Base-by-base conservation (phyloP, 257 asterid genomes). In the Nicotiana otophora region DNA sequence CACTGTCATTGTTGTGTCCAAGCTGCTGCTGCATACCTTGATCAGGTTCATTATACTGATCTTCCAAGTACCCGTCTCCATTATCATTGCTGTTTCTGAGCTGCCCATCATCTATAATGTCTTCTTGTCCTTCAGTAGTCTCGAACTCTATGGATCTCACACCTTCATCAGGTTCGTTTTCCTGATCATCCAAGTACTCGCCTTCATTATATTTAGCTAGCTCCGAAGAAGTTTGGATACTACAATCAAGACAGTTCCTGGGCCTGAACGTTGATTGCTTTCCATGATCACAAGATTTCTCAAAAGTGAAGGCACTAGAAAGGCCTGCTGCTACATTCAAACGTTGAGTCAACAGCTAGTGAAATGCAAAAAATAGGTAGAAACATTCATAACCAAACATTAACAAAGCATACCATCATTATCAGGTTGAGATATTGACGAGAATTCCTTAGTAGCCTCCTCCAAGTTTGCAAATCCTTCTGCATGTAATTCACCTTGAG, bases 401-500 rank as follows among this genome's bases (percentile, higher is more conserved):
- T 42, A 42, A 42, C 51, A 42, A 42, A 42, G 1, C 51, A 42
- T 42, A 42, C 51, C 51, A 42, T 42, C 51, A 42, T 9, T 9
- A 9, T 42, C 51, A 9, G 3, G 51, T 9, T 42, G 51, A 42
- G 12, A 9, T 42, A 42, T 42, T 42, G 51, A 3, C 12, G 4
- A 42, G 51, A 42, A 42, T 9, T 42, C 51, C 51, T 42, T 42
- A 2, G 51, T 42, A 9, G 51, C 0, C 51, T 42, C 54, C 36
- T 63, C 82, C 60, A 39, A 61, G 36, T 39, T 20, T 36, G 39
- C 17, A 61, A 14, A n/a, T 61, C 42, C 69, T 61, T 79, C 74
- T 79, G 67, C 72, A 72, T 72, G 79, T 14, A 72, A 12, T 14
- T 72, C 61, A 72, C 61, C 23, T 46, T 72, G 79, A 72, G 34